A percentile compares a stretch with the other conserved stretches of the same genome.
Conservation (phyloP, 2,329 filamentous ascomycete genomes). For the Thielaviopsis euricoi region DNA sequence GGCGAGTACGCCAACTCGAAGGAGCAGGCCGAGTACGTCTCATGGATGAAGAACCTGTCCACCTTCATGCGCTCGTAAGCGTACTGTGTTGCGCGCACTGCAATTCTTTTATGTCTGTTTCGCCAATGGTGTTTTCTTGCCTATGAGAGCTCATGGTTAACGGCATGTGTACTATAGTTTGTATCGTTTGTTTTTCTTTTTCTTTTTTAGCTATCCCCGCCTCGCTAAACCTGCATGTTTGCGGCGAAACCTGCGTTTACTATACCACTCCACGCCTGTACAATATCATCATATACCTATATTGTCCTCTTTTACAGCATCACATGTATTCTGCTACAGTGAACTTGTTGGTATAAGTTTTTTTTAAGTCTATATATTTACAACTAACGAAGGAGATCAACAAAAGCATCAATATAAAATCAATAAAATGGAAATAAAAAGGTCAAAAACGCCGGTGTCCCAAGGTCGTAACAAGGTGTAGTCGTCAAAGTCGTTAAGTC, state of each 20-base stretch:
- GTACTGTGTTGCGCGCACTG: background rate
- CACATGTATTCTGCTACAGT: too few relatives aligned
- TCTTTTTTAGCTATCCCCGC: background rate
- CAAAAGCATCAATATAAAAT: background rate
- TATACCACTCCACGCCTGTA: background rate
- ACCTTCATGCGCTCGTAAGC: constrained; percentile 43
- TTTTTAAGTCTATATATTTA: background rate
- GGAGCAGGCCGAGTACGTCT: constrained; percentile 93
- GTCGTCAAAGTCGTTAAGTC: background rate
- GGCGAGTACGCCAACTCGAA: constrained; percentile 96
- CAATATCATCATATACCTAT: background rate
- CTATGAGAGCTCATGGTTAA: background rate
- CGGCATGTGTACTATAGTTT: constrained; percentile 7
- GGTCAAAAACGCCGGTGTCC: background rate
- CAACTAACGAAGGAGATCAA: background rate
- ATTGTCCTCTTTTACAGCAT: background rate
- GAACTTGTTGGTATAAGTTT: background rate
- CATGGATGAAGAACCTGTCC: constrained; percentile 81
- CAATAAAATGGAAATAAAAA: background rate
- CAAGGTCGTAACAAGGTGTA: background rate
- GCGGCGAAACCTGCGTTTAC: background rate
- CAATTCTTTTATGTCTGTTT: background rate
- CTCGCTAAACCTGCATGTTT: background rate
- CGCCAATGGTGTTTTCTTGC: background rate
- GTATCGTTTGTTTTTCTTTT: background rate